A percentile compares a stretch with the other conserved stretches of the same genome.
phyloP scores from a whole-genome alignment of 106 monocot species.

The Cymbidium sinense region DNA sequence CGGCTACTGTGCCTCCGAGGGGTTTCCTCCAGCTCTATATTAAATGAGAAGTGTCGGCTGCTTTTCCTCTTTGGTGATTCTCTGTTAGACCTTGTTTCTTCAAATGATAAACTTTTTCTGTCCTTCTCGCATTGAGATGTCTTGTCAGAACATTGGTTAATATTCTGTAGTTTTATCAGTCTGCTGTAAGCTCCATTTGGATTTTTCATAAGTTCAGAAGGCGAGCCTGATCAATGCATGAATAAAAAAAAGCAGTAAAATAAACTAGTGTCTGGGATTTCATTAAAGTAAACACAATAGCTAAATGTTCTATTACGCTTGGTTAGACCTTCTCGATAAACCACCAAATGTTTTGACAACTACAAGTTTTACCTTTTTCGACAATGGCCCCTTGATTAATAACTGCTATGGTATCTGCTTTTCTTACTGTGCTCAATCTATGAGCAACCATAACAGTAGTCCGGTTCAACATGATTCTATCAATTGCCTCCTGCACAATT shows the following conservation, averaged over 20 bases:
- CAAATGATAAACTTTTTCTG: neutral
- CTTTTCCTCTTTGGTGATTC: neutral
- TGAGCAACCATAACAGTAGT: constrained; percentile 12
- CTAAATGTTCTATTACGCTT: neutral
- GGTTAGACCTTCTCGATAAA: neutral
- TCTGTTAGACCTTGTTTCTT: neutral
- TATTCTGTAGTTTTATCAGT: constrained; percentile 3
- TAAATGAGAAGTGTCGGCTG: constrained; percentile 2
- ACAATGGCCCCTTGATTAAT: constrained; percentile 3
- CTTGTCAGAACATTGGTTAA: neutral
- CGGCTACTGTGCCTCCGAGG: neutral
- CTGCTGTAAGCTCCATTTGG: constrained; percentile 5
- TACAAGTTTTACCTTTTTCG: constrained; percentile 4
- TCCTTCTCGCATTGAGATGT: neutral
- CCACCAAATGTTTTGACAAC: neutral
- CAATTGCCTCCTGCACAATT: constrained; percentile 11
- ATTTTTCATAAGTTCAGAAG: constrained; percentile 3
- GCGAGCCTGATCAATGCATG: neutral
- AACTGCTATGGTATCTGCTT: constrained; percentile 8
- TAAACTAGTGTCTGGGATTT: too few species aligned
- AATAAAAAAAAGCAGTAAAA: too few species aligned
- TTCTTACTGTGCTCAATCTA: constrained; percentile 4
- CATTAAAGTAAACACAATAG: neutral
- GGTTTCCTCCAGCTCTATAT: neutral
- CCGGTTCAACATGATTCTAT: constrained; percentile 7